phyloP scores from a whole-genome alignment of 306 rosid genomes.

The Cyamopsis tetragonoloba region DNA sequence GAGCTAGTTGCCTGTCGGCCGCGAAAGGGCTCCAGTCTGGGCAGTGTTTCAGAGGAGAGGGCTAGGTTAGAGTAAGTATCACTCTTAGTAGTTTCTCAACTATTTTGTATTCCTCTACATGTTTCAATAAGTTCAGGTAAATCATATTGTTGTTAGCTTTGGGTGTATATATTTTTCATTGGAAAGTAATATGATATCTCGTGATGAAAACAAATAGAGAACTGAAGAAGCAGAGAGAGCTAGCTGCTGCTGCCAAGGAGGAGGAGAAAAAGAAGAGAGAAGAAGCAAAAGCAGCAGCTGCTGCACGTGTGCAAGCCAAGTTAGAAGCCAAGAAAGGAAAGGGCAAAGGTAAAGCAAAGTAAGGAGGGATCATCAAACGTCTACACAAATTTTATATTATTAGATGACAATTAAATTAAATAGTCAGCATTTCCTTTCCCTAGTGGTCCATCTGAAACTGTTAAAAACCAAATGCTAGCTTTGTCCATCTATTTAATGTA shows the following conservation, averaged over 20 bases:
- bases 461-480: neutral
- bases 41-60: constrained; percentile 91
- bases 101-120: neutral
- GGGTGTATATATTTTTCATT: neutral
- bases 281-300: constrained; percentile 90
- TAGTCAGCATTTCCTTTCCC: neutral
- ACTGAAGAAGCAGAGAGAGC: constrained; percentile 92
- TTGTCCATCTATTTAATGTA: neutral
- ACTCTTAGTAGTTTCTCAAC: neutral
- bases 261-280: constrained; percentile 90
- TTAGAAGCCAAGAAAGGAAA: constrained; percentile 87
- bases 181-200: constrained; percentile 6
- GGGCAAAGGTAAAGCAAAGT: constrained; percentile 87
- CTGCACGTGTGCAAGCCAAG: constrained; percentile 92
- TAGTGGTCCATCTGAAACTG: neutral
- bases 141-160: neutral
- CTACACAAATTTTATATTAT: neutral
- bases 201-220: constrained; percentile 48
- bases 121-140: neutral
- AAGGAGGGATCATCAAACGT: constrained; percentile 14
- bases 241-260: constrained; percentile 77
- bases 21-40: constrained; percentile 80
- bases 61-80: constrained; percentile 87
- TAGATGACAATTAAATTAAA: neutral
- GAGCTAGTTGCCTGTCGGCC: constrained; percentile 90